Base-by-base conservation (phyloP, 192 early-diverging fungal species). In the Geranomyces michiganensis region DNA sequence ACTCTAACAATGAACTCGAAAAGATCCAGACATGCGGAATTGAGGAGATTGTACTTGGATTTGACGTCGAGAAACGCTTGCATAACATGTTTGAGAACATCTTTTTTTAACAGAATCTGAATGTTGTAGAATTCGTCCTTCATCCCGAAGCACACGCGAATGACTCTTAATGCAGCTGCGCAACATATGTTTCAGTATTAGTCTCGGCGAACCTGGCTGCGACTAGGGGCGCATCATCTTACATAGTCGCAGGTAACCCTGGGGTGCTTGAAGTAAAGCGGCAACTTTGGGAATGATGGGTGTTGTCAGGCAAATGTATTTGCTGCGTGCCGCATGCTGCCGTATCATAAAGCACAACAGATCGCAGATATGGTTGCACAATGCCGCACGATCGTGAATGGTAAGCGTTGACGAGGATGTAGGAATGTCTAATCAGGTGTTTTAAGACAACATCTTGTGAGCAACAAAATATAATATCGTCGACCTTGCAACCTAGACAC, bases 11-110 rank as follows among this genome's bases (percentile, higher is more conserved):
- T 89, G 77, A 87, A 92, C 26, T 90, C 91, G 69, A 98, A 90
- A 46, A 98, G 79, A 62, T 96, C 94, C 41, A 96, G 83, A 71
- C 92, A 96, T 0, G 96, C 91, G 7, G 95, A 96, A 63, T 95
- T 92, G 19, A 94, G 68, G 30, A 96, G 76, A 67, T 96, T 96
- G 61, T 95, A 89, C 41, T 81, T 83, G 58, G 87, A 85, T 36
- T 88, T 78, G 1, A 89, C 89, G 22, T 83, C 81, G 14, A 86
- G 31, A 45, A 93, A 83, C 21, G 87, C 72, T 7, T 80, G 78
- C 59, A 95, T 74, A 27, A 93, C 82, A 21, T 88, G 82, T 33
- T 86, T 87, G 47, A 95, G 81, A 26, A 93, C 77, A 65, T 91
- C 84, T 56, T 91, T 80, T 41, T 93, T 89, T 44, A 93, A 75